Base-by-base conservation (phyloP, 495 filamentous ascomycete genomes). In the Podospora didyma region DNA sequence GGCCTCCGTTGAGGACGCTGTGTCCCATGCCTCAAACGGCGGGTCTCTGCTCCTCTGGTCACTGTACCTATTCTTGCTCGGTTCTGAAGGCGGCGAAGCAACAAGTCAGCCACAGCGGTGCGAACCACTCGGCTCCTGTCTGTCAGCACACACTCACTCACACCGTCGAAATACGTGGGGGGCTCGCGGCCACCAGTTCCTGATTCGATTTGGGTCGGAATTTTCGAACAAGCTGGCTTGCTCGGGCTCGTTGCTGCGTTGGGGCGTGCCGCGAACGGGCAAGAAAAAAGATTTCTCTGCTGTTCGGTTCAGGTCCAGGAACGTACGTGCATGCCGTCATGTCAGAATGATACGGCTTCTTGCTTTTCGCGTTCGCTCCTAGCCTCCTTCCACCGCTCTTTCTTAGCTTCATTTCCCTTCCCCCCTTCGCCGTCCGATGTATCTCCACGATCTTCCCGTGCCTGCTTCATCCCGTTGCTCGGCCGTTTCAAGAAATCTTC, bases 401-500 rank as follows among this genome's bases (percentile, higher is more conserved):
- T 42, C 12, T 42, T 16, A 4, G 39, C 7, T 5, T 16, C 5
- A 17, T 42, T 14, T 42, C 39, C n/a, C 39, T 5, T 42, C n/a
- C 12, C 6, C 39, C 14, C 39, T 7, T 17, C 39, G 39, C n/a
- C 39, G 39, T 42, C 39, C 39, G 39, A 42, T 42, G 39, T 31
- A 31, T 31, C 26, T 42, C 39, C 39, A 42, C 39, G n/a, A 42
- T 17, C 39, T 42, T 17, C 39, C 14, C 39, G 1, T 17, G 39
- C 51, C 51, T 62, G 59, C 59, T 54, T 54, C 54, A 57, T 54
- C 45, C 60, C 60, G 56, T 60, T 47, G 60, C 59, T 61, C 58
- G 58, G 61, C 62, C 64, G 66, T 67, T 69, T 67, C 61, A 66
- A 64, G 62, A 63, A 64, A 22, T 52, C 46, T 69, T 69, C 66